phyloP scores from a whole-genome alignment of 192 early-diverging fungal species.

The Dispira parvispora region DNA sequence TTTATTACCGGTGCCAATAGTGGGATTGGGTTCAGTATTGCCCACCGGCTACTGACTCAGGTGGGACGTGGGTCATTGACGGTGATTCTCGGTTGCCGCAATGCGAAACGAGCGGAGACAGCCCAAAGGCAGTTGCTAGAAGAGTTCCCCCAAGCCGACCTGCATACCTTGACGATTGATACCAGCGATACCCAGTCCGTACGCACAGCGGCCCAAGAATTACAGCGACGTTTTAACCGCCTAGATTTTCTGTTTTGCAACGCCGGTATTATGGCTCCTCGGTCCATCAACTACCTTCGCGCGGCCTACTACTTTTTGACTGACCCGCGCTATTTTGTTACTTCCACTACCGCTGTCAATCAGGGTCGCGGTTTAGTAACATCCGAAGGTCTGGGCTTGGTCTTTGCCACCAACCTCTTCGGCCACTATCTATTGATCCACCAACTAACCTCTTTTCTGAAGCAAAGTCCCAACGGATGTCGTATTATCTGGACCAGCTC shows the following conservation, averaged over 20 bases:
- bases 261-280: slow-evolving; percentile 24
- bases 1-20: slow-evolving; percentile 6
- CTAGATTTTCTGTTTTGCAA: slow-evolving; percentile 27
- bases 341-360: slow-evolving; percentile 22
- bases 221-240: background rate
- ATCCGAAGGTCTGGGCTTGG: slow-evolving; percentile 21
- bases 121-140: slow-evolving; percentile 16
- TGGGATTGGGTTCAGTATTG: slow-evolving; percentile 3
- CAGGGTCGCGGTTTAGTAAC: slow-evolving; percentile 19
- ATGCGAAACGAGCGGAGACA: slow-evolving; percentile 9
- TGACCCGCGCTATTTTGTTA: slow-evolving; percentile 21
- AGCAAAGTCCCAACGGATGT: background rate
- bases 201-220: slow-evolving; percentile 11
- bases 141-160: background rate
- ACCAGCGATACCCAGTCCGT: slow-evolving; percentile 26
- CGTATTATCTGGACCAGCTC: slow-evolving; percentile 31
- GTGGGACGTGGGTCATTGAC: background rate
- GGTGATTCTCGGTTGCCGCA: slow-evolving; percentile 27
- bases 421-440: slow-evolving; percentile 26
- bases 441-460: background rate
- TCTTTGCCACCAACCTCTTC: slow-evolving; percentile 30
- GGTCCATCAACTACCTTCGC: slow-evolving; percentile 15
- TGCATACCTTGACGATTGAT: slow-evolving; percentile 20
- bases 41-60: slow-evolving; percentile 1
- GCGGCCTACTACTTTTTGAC: slow-evolving; percentile 14